Conservation (phyloP, 257 asterid genomes). For the Solanum habrochaites region DNA sequence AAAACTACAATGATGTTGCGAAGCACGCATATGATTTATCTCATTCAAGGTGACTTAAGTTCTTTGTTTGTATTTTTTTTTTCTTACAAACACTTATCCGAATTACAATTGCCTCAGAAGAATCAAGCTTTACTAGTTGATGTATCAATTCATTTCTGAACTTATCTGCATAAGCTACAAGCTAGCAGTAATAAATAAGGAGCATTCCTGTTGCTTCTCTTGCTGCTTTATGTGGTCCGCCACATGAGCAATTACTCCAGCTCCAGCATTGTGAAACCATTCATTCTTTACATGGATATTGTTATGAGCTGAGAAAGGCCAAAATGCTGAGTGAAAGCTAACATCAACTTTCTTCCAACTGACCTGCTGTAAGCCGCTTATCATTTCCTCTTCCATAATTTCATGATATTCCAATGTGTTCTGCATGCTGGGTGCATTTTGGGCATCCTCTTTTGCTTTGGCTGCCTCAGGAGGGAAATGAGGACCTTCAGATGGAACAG, state of each 20-base stretch:
- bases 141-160: background rate
- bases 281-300: constrained; percentile 84
- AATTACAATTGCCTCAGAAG: background rate
- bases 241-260: constrained; percentile 76
- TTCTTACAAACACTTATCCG: background rate
- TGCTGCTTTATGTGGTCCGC: constrained; percentile 70
- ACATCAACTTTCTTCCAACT: constrained; percentile 89
- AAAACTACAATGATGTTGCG: background rate
- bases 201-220: constrained; percentile 39
- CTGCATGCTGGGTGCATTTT: constrained; percentile 41
- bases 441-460: constrained; percentile 81
- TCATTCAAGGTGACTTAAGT: background rate
- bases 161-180: constrained; percentile 19
- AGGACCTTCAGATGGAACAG: constrained; percentile 50
- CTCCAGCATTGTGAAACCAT: constrained; percentile 73
- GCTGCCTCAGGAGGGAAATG: constrained; percentile 76
- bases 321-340: constrained; percentile 65
- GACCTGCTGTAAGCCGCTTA: constrained; percentile 61
- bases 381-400: constrained; percentile 86
- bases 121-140: background rate
- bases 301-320: constrained; percentile 90
- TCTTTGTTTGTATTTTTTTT: background rate
- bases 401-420: constrained; percentile 67
- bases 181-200: constrained; percentile 42
- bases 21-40: background rate